A percentile compares a stretch with the other conserved stretches of the same genome.
Evolutionary conservation across 257 asterid genomes (phyloP).

Genomic region (Ophiorrhiza pumila): DNA sequence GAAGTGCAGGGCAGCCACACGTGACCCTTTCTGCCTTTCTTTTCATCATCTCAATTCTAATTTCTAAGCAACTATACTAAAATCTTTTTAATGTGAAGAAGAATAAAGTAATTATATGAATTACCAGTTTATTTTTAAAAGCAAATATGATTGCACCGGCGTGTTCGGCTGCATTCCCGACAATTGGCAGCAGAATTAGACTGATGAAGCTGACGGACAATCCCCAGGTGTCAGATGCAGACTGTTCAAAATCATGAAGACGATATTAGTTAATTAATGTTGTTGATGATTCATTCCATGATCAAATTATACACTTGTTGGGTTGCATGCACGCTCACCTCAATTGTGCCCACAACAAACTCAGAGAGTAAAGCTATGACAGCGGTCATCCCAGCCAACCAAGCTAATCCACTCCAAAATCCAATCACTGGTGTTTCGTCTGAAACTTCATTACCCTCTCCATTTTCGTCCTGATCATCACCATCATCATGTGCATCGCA

Average conservation of each 20-base stretch:
- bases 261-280: not conserved
- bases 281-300: too few relatives aligned
- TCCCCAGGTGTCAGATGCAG: conserved; percentile 79
- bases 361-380: conserved; percentile 79
- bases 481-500: not conserved
- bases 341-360: conserved; percentile 80
- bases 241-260: conserved; percentile 29
- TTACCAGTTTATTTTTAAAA: conserved; percentile 82
- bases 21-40: too few relatives aligned
- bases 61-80: too few relatives aligned
- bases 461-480: conserved; percentile 33
- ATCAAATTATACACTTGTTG: too few relatives aligned
- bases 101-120: too few relatives aligned
- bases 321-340: too few relatives aligned
- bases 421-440: conserved; percentile 62
- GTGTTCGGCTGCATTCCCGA: conserved; percentile 96
- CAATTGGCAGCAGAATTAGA: conserved; percentile 81
- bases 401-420: conserved; percentile 64
- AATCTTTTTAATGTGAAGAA: too few relatives aligned
- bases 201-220: conserved; percentile 81
- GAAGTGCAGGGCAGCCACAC: not conserved
- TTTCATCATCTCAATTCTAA: too few relatives aligned
- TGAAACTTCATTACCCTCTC: conserved; percentile 17
- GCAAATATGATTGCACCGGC: conserved; percentile 94
- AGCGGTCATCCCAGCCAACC: conserved; percentile 68